phyloP scores from a whole-genome alignment of 495 filamentous ascomycete species.

The Penicillium herquei region DNA sequence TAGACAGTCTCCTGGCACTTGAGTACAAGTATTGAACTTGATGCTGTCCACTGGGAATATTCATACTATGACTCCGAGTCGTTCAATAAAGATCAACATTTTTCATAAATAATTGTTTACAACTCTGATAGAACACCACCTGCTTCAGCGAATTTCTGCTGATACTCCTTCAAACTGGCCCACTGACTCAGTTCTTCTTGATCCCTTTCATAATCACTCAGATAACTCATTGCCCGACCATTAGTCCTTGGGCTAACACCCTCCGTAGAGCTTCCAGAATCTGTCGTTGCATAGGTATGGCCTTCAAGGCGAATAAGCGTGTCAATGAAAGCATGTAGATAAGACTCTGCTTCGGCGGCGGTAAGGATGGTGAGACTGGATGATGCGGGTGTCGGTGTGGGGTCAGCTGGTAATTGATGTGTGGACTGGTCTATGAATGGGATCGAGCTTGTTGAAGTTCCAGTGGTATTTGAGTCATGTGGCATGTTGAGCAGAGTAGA shows the following conservation, averaged over 20 bases:
- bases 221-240: conserved; percentile 40
- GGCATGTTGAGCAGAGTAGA: conserved; percentile 67
- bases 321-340: conserved; percentile 65
- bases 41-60: too few species aligned
- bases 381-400: conserved; percentile 9
- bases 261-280: conserved; percentile 10
- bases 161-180: conserved; percentile 72
- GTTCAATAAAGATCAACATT: neutral
- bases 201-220: conserved; percentile 57
- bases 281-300: conserved; percentile 15
- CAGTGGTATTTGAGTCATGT: conserved; percentile 27
- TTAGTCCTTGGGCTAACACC: conserved; percentile 27
- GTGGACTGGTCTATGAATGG: conserved; percentile 8
- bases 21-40: too few species aligned
- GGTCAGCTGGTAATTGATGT: conserved; percentile 5
- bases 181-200: conserved; percentile 71
- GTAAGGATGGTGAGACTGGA: conserved; percentile 35
- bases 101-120: conserved; percentile 1
- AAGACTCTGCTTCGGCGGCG: conserved; percentile 55
- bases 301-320: conserved; percentile 69
- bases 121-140: conserved; percentile 52
- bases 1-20: too few species aligned
- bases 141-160: conserved; percentile 64
- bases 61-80: too few species aligned
- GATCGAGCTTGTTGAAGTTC: conserved; percentile 1